A percentile compares a stretch with the other conserved stretches of the same genome.
Evolutionary conservation across 2,329 filamentous ascomycete genomes (phyloP).

Genomic region (Ustulina deusta): DNA sequence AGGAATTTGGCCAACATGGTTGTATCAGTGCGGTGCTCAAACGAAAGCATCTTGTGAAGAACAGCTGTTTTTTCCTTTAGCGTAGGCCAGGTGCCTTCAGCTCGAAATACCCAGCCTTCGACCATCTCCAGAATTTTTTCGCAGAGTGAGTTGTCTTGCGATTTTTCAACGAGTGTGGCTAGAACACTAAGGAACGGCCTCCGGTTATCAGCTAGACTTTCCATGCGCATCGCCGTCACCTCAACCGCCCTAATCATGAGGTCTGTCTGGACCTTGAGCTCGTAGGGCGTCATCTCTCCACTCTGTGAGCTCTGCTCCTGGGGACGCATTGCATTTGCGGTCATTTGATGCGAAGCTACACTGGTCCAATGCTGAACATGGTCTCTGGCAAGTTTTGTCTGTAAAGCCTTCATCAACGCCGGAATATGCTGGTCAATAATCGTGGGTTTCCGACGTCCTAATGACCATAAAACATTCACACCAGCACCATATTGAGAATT

Average conservation of each 20-base stretch:
- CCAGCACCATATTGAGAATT: constrained; percentile 85
- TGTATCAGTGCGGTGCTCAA: constrained; percentile 85
- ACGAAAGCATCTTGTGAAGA: constrained; percentile 98
- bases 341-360: constrained; percentile 64
- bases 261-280: constrained; percentile 88
- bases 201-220: constrained; percentile 88
- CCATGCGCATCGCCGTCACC: constrained; percentile 91
- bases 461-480: constrained; percentile 92
- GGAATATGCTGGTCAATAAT: constrained; percentile 91
- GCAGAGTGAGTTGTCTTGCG: constrained; percentile 85
- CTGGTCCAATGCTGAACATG: constrained; percentile 83
- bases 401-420: constrained; percentile 91
- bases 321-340: constrained; percentile 54
- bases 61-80: constrained; percentile 99
- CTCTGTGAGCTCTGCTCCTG: constrained; percentile 67
- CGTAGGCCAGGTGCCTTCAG: constrained; percentile 94
- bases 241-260: constrained; percentile 97
- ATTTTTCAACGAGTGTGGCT: constrained; percentile 95
- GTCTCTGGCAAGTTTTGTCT: constrained; percentile 90
- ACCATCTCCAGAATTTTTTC: constrained; percentile 95
- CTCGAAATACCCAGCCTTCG: constrained; percentile 95
- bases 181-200: constrained; percentile 95
- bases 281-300: constrained; percentile 76
- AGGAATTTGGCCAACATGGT: constrained; percentile 93
- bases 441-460: constrained; percentile 85